Evolutionary conservation across 305 asterid species (phyloP).

Genomic region (Fraxinus sp.): DNA sequence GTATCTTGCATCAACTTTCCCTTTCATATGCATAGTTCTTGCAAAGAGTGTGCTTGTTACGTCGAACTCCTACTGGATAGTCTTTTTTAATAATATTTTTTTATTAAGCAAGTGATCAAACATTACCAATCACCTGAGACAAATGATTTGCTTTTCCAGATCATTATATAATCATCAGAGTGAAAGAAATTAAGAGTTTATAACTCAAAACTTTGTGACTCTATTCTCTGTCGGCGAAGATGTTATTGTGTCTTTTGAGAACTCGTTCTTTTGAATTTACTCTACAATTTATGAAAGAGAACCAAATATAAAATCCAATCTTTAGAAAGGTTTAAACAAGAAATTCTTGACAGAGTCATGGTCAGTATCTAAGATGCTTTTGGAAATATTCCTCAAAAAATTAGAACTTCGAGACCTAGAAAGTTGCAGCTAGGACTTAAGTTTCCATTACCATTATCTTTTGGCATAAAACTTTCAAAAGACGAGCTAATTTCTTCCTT

Average conservation of each 20-base stretch:
- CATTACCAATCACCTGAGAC: background rate
- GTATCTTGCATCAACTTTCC: background rate
- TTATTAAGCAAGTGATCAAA: background rate
- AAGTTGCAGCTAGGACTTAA: constrained; percentile 1
- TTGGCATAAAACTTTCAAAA: background rate
- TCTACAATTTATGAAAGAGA: background rate
- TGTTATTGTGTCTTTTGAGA: background rate
- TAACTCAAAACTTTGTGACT: background rate
- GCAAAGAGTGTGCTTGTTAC: background rate
- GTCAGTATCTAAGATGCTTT: background rate
- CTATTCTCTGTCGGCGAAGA: background rate
- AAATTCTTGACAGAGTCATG: background rate
- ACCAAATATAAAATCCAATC: background rate
- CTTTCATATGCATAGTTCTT: background rate
- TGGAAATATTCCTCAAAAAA: background rate
- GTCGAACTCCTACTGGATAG: background rate
- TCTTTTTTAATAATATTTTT: background rate
- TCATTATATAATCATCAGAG: background rate
- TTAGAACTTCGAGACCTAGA: background rate
- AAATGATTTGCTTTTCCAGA: background rate
- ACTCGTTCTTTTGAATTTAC: background rate
- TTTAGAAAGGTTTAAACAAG: background rate
- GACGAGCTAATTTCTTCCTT: background rate
- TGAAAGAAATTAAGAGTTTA: background rate
- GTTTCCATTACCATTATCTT: background rate